Conservation (phyloP, 1,284 basidiomycete species). For the Marasmius sp. region DNA sequence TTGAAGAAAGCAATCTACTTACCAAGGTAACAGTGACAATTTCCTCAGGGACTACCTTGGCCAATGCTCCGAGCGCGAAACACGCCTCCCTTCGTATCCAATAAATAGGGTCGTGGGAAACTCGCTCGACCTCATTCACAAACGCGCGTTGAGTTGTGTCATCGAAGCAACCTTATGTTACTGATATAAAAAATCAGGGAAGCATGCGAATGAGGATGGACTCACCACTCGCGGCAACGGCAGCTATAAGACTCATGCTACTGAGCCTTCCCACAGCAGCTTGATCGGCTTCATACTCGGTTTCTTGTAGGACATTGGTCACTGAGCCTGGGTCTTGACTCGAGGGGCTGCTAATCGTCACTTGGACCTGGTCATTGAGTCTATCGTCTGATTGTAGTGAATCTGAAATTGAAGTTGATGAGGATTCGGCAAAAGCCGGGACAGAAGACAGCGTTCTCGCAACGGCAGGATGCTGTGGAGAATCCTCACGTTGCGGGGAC, state of each 20-base stretch:
- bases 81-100: conserved; percentile 91
- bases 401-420: too few relatives aligned
- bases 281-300: conserved; percentile 56
- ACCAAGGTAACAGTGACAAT: conserved; percentile 67
- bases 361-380: neutral
- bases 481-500: too few relatives aligned
- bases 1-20: conserved; percentile 26
- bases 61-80: conserved; percentile 85
- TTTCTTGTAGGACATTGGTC: conserved; percentile 25
- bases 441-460: too few relatives aligned
- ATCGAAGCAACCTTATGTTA: conserved; percentile 52
- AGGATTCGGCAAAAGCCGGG: too few relatives aligned
- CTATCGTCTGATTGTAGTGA: too few relatives aligned
- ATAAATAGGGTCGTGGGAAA: conserved; percentile 76
- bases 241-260: conserved; percentile 92
- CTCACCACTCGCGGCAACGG: conserved; percentile 75
- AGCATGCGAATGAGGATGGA: conserved; percentile 15
- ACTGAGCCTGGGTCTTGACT: neutral
- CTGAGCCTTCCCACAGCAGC: conserved; percentile 86
- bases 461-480: too few relatives aligned
- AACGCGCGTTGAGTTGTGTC: conserved; percentile 68
- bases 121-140: conserved; percentile 79
- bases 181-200: conserved; percentile 6
- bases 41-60: conserved; percentile 80
- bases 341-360: neutral